Evolutionary conservation across 2,329 filamentous ascomycete species (phyloP).

Genomic region (Fusarium buharicum): DNA sequence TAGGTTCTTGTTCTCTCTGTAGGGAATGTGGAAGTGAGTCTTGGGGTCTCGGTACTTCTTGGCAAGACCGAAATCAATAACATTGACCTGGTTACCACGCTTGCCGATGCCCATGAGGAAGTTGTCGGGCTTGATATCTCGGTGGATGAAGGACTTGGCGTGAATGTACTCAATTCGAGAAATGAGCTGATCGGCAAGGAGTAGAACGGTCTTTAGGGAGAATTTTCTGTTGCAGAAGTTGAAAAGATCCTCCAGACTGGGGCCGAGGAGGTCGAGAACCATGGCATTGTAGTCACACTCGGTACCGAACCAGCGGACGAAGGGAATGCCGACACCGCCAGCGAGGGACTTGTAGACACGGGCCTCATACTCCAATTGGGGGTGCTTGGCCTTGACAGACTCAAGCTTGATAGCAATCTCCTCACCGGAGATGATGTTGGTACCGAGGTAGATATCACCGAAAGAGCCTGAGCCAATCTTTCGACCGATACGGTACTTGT

Average conservation of each 20-base stretch:
- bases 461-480: slow-evolving; percentile 99
- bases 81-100: slow-evolving; percentile 98
- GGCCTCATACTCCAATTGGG: slow-evolving; percentile 98
- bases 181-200: slow-evolving; percentile 97
- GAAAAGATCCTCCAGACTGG: slow-evolving; percentile 97
- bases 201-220: slow-evolving; percentile 96
- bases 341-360: slow-evolving; percentile 91
- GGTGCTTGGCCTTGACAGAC: slow-evolving; percentile 99
- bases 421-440: slow-evolving; percentile 99
- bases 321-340: slow-evolving; percentile 96
- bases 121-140: slow-evolving; percentile 99
- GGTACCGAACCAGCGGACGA: slow-evolving; percentile 99
- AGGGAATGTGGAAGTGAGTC: slow-evolving; percentile 99
- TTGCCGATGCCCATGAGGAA: slow-evolving; percentile 99
- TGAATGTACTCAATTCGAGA: slow-evolving; percentile 99
- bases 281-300: slow-evolving; percentile 99
- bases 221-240: slow-evolving; percentile 99
- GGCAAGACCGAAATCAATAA: slow-evolving; percentile 98
- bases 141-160: slow-evolving; percentile 99
- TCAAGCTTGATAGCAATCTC: slow-evolving; percentile 99
- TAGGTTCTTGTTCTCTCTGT: slow-evolving; percentile 99
- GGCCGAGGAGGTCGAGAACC: slow-evolving; percentile 96
- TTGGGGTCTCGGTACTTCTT: slow-evolving; percentile 99
- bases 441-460: slow-evolving; percentile 98
- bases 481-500: slow-evolving; percentile 99